Conservation (phyloP, 768 basidiomycete species). For the Tremella mesenterica region DNA sequence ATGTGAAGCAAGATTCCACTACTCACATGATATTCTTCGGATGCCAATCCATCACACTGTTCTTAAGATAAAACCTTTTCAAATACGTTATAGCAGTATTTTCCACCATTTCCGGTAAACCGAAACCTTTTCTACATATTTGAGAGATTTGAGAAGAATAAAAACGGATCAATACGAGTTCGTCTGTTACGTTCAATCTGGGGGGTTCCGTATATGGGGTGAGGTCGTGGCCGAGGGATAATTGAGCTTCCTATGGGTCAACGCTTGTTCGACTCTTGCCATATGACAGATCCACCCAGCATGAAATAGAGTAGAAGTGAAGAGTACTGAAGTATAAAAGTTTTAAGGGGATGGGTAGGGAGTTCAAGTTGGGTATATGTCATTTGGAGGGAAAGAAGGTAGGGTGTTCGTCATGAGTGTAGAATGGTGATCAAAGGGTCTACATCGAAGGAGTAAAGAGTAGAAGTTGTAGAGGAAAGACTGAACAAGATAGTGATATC, state of each 20-base stretch:
- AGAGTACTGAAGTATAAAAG: no score
- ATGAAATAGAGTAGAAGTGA: neutral
- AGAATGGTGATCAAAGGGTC: neutral
- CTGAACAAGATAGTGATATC: neutral
- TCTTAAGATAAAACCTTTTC: conserved; percentile 93
- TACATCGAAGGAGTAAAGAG: no score
- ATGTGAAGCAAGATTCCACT: no score
- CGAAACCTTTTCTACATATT: conserved; percentile 66
- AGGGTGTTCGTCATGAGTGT: no score
- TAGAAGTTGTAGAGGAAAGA: no score
- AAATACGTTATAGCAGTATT: conserved; percentile 85
- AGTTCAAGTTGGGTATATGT: no score
- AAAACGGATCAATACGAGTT: conserved; percentile 75
- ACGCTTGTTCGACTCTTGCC: neutral
- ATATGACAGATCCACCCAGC: neutral
- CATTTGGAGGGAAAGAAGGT: no score
- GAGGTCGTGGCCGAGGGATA: conserved; percentile 29
- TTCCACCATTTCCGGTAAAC: conserved; percentile 84
- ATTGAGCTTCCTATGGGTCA: conserved; percentile 18
- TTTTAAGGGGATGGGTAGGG: no score
- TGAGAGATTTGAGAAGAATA: conserved; percentile 80
- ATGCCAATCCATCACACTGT: conserved; percentile 99
- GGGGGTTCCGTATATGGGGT: conserved; percentile 46
- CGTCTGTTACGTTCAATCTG: conserved; percentile 76
- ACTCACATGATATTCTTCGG: conserved; percentile 94